Percentiles rank a stretch among this genome's conserved stretches.
Evolutionary conservation across 2,329 filamentous ascomycete species (phyloP).

Genomic region (Fusarium camptoceras): DNA sequence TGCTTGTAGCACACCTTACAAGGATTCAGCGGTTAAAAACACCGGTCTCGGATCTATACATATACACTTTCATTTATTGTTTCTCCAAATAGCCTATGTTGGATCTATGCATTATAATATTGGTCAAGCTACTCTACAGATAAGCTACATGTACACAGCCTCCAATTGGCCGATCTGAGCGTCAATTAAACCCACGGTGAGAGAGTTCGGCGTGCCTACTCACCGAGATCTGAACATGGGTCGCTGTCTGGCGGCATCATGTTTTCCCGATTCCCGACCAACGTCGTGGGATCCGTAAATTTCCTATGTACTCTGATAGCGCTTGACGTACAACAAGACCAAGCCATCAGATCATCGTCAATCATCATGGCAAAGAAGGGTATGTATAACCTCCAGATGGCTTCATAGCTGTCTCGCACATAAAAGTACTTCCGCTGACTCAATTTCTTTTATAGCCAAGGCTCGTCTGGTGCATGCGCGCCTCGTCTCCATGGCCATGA

Average conservation of each 20-base stretch:
- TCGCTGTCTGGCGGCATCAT: slow-evolving; percentile 23
- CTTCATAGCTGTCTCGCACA: neutral
- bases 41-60: slow-evolving; percentile 28
- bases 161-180: slow-evolving; percentile 35
- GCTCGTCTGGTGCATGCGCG: slow-evolving; percentile 93
- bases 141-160: slow-evolving; percentile 4
- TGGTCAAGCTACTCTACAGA: slow-evolving; percentile 13
- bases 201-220: neutral
- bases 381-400: slow-evolving; percentile 8
- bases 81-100: neutral
- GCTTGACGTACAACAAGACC: slow-evolving; percentile 19
- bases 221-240: slow-evolving; percentile 3
- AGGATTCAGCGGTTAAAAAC: slow-evolving; percentile 8
- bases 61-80: neutral
- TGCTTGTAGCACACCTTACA: slow-evolving; percentile 10
- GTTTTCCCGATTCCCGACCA: slow-evolving; percentile 36
- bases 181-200: slow-evolving; percentile 11
- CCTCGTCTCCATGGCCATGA: slow-evolving; percentile 98
- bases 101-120: slow-evolving; percentile 7
- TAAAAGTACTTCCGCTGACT: slow-evolving; percentile 16
- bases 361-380: slow-evolving; percentile 47
- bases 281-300: slow-evolving; percentile 40
- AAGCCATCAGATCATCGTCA: slow-evolving; percentile 30
- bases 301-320: slow-evolving; percentile 37
- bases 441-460: slow-evolving; percentile 70